Evolutionary conservation across 345 rosid species (phyloP).

Genomic region (Populus alba): DNA sequence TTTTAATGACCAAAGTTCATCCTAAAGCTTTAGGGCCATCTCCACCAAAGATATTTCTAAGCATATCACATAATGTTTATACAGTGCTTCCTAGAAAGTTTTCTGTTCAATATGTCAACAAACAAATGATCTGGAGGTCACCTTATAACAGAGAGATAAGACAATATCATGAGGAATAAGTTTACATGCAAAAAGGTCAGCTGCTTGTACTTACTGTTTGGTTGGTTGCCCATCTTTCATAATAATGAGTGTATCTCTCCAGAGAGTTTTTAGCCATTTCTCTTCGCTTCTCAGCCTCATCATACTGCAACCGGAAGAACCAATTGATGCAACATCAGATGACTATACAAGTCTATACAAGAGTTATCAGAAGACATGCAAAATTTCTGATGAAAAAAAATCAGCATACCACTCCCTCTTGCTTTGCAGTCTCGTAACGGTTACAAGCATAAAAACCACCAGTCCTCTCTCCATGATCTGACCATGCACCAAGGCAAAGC

Average conservation of each 20-base stretch:
- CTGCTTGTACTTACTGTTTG: slow-evolving; percentile 53
- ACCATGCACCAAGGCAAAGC: slow-evolving; percentile 79
- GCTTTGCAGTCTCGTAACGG: slow-evolving; percentile 78
- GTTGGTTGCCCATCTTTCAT: slow-evolving; percentile 89
- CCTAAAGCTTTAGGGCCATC: not conserved
- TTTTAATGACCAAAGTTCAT: not conserved
- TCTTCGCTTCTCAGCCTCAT: slow-evolving; percentile 75
- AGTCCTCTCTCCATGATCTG: slow-evolving; percentile 76
- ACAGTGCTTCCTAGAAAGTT: not conserved
- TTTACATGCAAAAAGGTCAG: not conserved
- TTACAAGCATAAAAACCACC: slow-evolving; percentile 81
- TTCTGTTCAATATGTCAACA: not conserved
- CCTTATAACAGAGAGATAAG: not conserved
- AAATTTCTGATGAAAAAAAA: not conserved
- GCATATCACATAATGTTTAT: not conserved
- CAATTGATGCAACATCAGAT: not conserved
- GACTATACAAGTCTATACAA: not conserved
- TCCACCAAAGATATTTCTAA: not conserved
- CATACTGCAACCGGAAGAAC: slow-evolving; percentile 44
- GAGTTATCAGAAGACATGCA: not conserved
- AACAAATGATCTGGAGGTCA: not conserved
- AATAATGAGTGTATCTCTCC: slow-evolving; percentile 85
- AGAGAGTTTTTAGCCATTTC: slow-evolving; percentile 89
- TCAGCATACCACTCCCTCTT: slow-evolving; percentile 72
- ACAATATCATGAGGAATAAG: not conserved